These are phyloP conservation scores for Pichiaceae sp. DNA, from an alignment of 1,139 yeast genomes.

Conservation along the genomic window DNA sequence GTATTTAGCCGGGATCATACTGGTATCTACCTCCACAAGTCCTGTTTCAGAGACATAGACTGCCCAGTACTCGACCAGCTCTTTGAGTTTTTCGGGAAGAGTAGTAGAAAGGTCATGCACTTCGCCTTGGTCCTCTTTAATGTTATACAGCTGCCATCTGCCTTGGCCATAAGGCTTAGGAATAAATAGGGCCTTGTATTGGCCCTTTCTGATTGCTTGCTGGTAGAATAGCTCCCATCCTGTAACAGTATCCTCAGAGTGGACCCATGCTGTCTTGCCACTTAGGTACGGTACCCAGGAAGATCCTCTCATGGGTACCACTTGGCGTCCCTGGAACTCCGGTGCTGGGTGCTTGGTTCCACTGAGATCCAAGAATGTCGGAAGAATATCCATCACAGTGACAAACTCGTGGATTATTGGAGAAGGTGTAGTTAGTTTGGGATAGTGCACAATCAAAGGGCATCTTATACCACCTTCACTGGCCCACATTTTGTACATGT, in stretches of 20 bases:
- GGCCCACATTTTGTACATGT: slow-evolving; percentile 44
- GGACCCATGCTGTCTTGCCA: slow-evolving; percentile 26
- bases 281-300: slow-evolving; percentile 31
- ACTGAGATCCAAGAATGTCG: slow-evolving; percentile 44
- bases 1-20: not conserved
- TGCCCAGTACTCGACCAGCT: slow-evolving; percentile 41
- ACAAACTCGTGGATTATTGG: slow-evolving; percentile 30
- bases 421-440: slow-evolving; percentile 21
- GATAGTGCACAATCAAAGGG: slow-evolving; percentile 39
- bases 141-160: slow-evolving; percentile 41
- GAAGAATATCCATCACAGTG: slow-evolving; percentile 52
- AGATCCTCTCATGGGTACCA: slow-evolving; percentile 33
- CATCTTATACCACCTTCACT: slow-evolving; percentile 50
- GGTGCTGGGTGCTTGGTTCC: slow-evolving; percentile 36
- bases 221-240: slow-evolving; percentile 55
- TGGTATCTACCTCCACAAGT: slow-evolving; percentile 28
- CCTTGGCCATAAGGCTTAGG: slow-evolving; percentile 43
- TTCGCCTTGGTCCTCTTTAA: slow-evolving; percentile 37
- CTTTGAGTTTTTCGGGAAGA: slow-evolving; percentile 28
- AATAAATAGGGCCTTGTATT: slow-evolving; percentile 38
- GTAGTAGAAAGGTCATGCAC: slow-evolving; percentile 30
- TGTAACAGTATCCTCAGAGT: slow-evolving; percentile 38
- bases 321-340: slow-evolving; percentile 29
- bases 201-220: slow-evolving; percentile 46
- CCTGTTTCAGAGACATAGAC: slow-evolving; percentile 49